phyloP scores from a whole-genome alignment of 2,329 filamentous ascomycete species.

The Pseudogymnoascus sp. region DNA sequence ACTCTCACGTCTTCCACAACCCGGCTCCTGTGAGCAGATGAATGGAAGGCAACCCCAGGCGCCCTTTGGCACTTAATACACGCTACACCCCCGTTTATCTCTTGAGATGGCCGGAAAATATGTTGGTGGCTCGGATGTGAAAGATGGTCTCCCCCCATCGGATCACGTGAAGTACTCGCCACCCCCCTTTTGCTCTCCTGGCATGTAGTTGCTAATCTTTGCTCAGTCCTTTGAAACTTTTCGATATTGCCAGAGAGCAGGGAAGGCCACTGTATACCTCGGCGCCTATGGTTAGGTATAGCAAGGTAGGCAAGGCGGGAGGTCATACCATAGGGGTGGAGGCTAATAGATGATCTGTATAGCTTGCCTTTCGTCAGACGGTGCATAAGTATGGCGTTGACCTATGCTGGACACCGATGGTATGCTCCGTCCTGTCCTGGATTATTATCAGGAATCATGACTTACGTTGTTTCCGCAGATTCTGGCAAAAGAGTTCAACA shows the following conservation, averaged over 20 bases:
- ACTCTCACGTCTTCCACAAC: not conserved
- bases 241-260: constrained; percentile 44
- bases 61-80: not conserved
- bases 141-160: not conserved
- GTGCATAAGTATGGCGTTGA: constrained; percentile 57
- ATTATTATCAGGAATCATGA: not conserved
- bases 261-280: constrained; percentile 48
- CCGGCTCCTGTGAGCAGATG: not conserved
- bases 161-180: constrained; percentile 6
- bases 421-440: constrained; percentile 16
- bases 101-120: not conserved
- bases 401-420: constrained; percentile 64
- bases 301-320: constrained; percentile 33
- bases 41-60: not conserved
- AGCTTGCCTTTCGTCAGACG: constrained; percentile 62
- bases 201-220: not conserved
- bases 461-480: constrained; percentile 30
- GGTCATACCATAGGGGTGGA: not conserved
- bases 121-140: not conserved
- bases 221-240: constrained; percentile 48
- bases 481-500: constrained; percentile 60
- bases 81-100: not conserved
- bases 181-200: not conserved
- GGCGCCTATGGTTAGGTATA: constrained; percentile 62
- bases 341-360: constrained; percentile 11